Base-by-base conservation (phyloP, 2,329 filamentous ascomycete species). In the Pseudogymnoascus sp. region DNA sequence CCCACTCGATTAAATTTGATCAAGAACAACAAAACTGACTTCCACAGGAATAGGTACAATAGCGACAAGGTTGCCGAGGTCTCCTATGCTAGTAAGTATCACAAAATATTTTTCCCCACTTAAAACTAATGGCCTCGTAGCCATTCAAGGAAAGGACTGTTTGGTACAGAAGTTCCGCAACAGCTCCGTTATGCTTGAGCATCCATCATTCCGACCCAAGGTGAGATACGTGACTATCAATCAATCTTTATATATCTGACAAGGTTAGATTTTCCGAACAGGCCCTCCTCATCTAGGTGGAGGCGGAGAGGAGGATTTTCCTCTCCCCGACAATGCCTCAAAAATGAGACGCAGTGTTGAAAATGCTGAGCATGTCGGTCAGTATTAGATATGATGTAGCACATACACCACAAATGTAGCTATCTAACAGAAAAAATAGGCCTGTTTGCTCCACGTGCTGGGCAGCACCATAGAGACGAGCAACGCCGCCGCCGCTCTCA, bases 101-200 rank as follows among this genome's bases (percentile, higher is more conserved):
- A 3, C 49, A 21, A 35, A 9, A 33, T 33, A 12, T 14, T 18
- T 12, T 12, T 11, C 8, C 9, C 25, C 21, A 55, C 28, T 35
- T n/a, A 43, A 61, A 66, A 58, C 71, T 78, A 62, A 78, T 60
- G 61, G 62, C 8, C 11, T 18, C 59, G 43, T 63, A 92, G 89
- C 93, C 11, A 93, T 96, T 64, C 95, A 99, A 78, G 95, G 95
- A 52, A 88, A 89, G 66, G 92, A 96, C 71, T 93, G 91, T 66
- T 81, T 97, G 0, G 85, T 97, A 5, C 90, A 96, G 74, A 97
- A 97, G 73, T 99, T 99, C 72, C 88, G 95, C 37, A 99, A 99
- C 78, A 96, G 91, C 40, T 93, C 91, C 0, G 92, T 99, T 31
- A 97, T 97, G 91, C 80, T 93, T 0, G 93, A 97, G 75, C 84